These are phyloP conservation scores for Caryopteris hybrid DNA, from an alignment of 305 asterid genomes.

Conservation along the genomic window DNA sequence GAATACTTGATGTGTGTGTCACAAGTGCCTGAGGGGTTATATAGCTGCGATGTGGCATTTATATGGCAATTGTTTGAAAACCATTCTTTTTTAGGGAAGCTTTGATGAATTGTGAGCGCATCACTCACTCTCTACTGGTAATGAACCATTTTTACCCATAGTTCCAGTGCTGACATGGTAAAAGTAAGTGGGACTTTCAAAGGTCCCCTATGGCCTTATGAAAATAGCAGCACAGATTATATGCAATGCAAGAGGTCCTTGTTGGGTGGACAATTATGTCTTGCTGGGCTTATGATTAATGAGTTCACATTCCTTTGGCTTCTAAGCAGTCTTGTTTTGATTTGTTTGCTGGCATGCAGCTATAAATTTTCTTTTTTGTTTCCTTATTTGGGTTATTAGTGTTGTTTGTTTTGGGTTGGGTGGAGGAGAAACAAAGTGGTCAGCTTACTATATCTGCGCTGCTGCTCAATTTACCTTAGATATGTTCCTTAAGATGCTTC, in stretches of 20 bases:
- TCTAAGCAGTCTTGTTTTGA: neutral
- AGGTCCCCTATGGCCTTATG: neutral
- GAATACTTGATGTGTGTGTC: neutral
- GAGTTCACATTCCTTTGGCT: neutral
- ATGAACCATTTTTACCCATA: neutral
- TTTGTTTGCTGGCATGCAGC: neutral
- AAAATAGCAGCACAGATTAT: neutral
- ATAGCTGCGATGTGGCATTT: neutral
- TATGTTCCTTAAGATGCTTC: neutral
- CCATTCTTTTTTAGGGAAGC: neutral
- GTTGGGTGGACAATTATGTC: constrained; percentile 2
- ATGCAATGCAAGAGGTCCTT: constrained; percentile 5
- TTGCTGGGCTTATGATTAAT: neutral
- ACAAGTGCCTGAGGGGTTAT: neutral
- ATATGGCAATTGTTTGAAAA: neutral
- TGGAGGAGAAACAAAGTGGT: neutral
- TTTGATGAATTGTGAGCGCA: neutral
- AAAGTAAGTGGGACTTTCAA: neutral
- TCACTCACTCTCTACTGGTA: neutral
- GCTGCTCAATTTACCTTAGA: neutral
- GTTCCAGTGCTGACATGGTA: neutral
- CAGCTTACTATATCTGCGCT: neutral
- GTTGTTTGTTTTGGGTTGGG: neutral
- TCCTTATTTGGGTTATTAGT: neutral
- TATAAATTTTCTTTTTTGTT: neutral